A percentile compares a stretch with the other conserved stretches of the same genome.
These are phyloP conservation scores for Mycena polygramma DNA, from an alignment of 768 basidiomycete genomes.

Conservation along the genomic window DNA sequence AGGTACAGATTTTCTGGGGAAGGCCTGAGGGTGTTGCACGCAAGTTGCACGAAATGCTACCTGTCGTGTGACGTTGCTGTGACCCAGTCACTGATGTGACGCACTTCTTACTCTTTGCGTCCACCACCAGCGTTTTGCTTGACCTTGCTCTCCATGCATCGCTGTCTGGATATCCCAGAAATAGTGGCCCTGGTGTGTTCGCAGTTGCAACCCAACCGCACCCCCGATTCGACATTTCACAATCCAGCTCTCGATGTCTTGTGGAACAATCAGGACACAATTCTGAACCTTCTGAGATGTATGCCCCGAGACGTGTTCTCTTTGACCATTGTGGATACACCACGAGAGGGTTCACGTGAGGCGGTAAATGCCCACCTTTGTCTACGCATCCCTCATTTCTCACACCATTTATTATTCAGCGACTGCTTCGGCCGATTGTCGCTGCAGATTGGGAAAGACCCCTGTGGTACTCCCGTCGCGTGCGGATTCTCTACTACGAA, in stretches of 20 bases:
- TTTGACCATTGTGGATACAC: background rate
- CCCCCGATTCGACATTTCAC: background rate
- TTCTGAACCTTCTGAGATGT: background rate
- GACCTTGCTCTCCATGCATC: background rate
- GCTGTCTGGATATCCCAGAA: background rate
- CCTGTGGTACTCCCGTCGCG: background rate
- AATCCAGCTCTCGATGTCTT: background rate
- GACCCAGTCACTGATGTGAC: too few species aligned
- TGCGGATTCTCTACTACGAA: background rate
- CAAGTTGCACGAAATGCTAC: too few species aligned
- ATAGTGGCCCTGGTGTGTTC: background rate
- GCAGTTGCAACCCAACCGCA: background rate
- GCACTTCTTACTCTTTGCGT: too few species aligned
- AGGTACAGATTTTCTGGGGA: too few species aligned
- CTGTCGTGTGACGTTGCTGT: too few species aligned
- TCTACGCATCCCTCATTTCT: background rate
- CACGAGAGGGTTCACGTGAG: background rate
- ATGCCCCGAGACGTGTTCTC: background rate
- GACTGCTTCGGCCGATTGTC: background rate
- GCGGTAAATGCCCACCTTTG: background rate
- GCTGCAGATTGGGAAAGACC: background rate
- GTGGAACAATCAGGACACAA: background rate
- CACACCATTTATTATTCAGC: too few species aligned
- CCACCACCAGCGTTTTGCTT: too few species aligned
- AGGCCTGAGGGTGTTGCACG: too few species aligned